These are phyloP conservation scores for Acanthamoeba triangularis DNA, from an alignment of 208 protist species.

Conservation along the genomic window DNA sequence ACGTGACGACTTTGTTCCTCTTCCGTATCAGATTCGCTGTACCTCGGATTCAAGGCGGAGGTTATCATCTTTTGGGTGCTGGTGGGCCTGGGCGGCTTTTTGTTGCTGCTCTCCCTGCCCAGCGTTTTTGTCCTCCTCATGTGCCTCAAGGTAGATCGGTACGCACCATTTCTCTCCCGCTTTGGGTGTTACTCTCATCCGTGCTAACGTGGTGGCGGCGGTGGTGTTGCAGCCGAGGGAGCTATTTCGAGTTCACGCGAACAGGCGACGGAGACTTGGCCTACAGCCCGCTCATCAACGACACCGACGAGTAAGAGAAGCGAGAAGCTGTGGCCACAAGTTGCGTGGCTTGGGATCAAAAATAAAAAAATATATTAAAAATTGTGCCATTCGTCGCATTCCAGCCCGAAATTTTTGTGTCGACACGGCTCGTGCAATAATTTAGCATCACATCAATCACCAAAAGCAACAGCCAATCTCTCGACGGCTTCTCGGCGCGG, in stretches of 20 bases:
- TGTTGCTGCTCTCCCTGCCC: background rate
- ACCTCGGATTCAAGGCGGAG: slow-evolving; percentile 35
- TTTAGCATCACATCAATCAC: too few relatives aligned
- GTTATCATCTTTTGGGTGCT: slow-evolving; percentile 39
- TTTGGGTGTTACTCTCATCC: background rate
- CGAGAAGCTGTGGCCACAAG: too few relatives aligned
- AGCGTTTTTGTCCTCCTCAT: background rate
- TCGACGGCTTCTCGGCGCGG: too few relatives aligned
- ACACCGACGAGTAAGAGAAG: background rate
- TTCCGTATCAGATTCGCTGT: background rate
- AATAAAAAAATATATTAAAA: too few relatives aligned
- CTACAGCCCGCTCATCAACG: background rate
- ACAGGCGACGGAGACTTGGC: background rate
- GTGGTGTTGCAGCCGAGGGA: background rate
- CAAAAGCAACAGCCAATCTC: too few relatives aligned
- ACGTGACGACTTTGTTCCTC: too few relatives aligned
- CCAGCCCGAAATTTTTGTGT: too few relatives aligned
- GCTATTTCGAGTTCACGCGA: slow-evolving; percentile 19
- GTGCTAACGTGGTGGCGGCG: background rate
- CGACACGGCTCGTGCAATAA: too few relatives aligned
- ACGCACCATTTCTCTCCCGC: background rate
- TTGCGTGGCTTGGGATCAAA: too few relatives aligned
- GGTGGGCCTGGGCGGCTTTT: background rate
- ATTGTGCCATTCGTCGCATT: too few relatives aligned
- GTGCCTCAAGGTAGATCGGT: slow-evolving; percentile 13